Conservation (phyloP, 495 filamentous ascomycete genomes). For the Hypoxylon fragiforme region DNA sequence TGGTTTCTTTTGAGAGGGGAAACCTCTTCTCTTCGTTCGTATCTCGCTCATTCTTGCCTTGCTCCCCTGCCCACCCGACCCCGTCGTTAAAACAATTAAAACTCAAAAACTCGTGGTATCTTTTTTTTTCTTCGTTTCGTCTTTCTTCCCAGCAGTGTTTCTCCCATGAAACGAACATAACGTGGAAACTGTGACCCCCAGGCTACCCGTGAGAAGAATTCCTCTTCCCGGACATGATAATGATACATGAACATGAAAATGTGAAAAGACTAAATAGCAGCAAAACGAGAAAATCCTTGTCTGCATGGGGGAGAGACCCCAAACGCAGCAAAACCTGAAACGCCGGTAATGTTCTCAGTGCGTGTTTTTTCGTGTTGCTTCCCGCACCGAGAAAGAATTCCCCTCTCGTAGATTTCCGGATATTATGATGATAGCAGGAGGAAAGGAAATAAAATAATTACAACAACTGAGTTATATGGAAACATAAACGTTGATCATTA, state of each 20-base stretch:
- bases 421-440: constrained; percentile 7
- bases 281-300: background rate
- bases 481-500: constrained; percentile 40
- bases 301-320: too few relatives aligned
- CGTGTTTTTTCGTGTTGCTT: constrained; percentile 26
- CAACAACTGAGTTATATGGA: too few relatives aligned
- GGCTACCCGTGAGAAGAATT: too few relatives aligned
- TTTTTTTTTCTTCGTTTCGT: constrained; percentile 5
- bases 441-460: constrained; percentile 16
- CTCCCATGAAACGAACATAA: background rate
- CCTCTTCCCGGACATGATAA: constrained; percentile 1
- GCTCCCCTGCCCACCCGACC: background rate
- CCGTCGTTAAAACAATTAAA: background rate
- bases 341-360: too few relatives aligned
- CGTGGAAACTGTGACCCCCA: too few relatives aligned
- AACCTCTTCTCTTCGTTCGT: constrained; percentile 2
- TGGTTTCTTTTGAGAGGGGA: too few relatives aligned
- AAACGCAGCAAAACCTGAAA: constrained; percentile 7
- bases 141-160: background rate
- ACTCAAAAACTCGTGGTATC: constrained; percentile 1
- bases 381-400: constrained; percentile 11
- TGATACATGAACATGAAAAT: constrained; percentile 21
- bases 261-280: too few relatives aligned
- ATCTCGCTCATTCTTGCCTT: background rate
- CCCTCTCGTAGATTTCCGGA: constrained; percentile 1